Percentiles rank a stretch among this genome's conserved stretches.
These are phyloP conservation scores for Quercus tomentella DNA, from an alignment of 331 rosid species.

Conservation along the genomic window DNA sequence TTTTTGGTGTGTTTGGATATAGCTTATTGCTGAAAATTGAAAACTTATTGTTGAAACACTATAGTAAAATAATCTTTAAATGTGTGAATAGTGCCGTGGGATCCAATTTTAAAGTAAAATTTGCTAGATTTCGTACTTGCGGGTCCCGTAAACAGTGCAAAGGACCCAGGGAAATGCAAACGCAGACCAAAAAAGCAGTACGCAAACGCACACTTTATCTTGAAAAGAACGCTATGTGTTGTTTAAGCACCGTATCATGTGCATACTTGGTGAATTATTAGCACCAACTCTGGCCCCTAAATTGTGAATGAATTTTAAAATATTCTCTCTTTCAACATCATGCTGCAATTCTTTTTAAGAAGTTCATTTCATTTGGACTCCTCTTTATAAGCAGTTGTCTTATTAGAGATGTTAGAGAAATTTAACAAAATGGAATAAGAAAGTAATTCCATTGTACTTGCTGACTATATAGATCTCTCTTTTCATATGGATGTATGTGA, in stretches of 20 bases:
- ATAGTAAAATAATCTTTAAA: too few relatives aligned
- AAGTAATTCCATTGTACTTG: background rate
- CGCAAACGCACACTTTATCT: background rate
- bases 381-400: background rate
- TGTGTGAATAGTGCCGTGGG: accelerated
- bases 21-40: too few relatives aligned
- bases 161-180: too few relatives aligned
- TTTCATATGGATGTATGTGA: background rate
- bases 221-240: too few relatives aligned
- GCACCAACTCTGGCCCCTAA: background rate
- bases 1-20: background rate
- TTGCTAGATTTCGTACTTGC: too few relatives aligned
- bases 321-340: background rate
- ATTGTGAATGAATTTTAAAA: background rate
- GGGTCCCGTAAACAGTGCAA: accelerated
- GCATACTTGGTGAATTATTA: background rate
- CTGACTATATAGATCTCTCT: background rate
- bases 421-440: background rate
- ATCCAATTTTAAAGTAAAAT: too few relatives aligned
- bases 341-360: background rate
- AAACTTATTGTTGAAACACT: too few relatives aligned
- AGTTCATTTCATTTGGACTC: background rate
- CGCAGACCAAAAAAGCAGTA: too few relatives aligned
- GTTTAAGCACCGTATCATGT: too few relatives aligned
- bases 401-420: background rate